Evolutionary conservation across 495 filamentous ascomycete genomes (phyloP).

Genomic region (Aspergillus bridgeri): DNA sequence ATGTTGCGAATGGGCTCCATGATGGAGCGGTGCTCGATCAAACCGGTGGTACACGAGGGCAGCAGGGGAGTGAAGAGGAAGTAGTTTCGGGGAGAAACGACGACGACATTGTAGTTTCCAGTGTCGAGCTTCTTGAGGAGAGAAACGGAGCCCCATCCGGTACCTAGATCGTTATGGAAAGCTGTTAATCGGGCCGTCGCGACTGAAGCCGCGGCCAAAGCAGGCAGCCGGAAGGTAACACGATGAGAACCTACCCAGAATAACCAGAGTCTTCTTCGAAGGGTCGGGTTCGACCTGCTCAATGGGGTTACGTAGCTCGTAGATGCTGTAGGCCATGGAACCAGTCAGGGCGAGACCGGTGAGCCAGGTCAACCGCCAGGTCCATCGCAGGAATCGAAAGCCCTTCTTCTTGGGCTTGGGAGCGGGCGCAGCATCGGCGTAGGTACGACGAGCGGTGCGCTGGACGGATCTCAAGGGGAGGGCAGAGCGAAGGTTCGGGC

Average conservation of each 20-base stretch:
- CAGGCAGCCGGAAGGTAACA: neutral
- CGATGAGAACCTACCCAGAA: constrained; percentile 67
- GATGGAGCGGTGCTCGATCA: constrained; percentile 97
- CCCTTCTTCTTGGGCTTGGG: constrained; percentile 45
- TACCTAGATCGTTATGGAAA: constrained; percentile 50
- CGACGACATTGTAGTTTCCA: constrained; percentile 96
- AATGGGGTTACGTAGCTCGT: constrained; percentile 71
- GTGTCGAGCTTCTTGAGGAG: constrained; percentile 98
- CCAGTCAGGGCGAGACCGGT: constrained; percentile 62
- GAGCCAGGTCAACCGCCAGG: constrained; percentile 75
- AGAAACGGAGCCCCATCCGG: constrained; percentile 94
- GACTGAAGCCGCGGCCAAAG: neutral
- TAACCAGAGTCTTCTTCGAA: constrained; percentile 92
- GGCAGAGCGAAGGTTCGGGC: constrained; percentile 20
- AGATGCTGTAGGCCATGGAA: constrained; percentile 77
- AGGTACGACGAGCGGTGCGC: constrained; percentile 33
- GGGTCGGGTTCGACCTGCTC: constrained; percentile 81
- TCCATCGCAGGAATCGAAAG: constrained; percentile 56
- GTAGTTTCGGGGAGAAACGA: constrained; percentile 94
- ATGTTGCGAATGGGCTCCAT: constrained; percentile 99
- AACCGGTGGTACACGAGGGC: constrained; percentile 93
- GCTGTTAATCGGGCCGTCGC: neutral
- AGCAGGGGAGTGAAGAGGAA: constrained; percentile 99
- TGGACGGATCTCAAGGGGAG: constrained; percentile 24
- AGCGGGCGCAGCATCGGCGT: constrained; percentile 39